Evolutionary conservation across 139 green algal genomes (phyloP).

Genomic region (Microglena sp.): DNA sequence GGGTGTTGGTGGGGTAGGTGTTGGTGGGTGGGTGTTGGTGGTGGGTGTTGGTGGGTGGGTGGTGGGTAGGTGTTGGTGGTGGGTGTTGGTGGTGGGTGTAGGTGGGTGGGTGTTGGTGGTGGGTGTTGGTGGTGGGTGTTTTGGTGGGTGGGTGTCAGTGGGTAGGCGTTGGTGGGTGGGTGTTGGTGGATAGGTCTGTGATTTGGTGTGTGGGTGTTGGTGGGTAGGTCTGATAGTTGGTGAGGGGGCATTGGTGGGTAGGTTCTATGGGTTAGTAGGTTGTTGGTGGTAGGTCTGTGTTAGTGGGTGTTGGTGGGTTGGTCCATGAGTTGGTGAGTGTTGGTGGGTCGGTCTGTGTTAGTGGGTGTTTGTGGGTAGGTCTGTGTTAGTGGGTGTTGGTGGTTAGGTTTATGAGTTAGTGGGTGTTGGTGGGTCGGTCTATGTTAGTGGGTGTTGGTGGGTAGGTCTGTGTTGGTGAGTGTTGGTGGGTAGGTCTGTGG

Average conservation of each 20-base stretch:
- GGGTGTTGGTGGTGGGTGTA: too few relatives aligned
- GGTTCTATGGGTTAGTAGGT: conserved; percentile 21
- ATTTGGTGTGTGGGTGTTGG: not conserved
- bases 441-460: not conserved
- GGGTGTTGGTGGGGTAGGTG: not conserved
- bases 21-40: not conserved
- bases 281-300: conserved; percentile 13
- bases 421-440: not conserved
- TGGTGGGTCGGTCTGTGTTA: not conserved
- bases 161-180: not conserved
- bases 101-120: too few relatives aligned
- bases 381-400: not conserved
- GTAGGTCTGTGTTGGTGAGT: not conserved
- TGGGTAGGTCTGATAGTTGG: not conserved
- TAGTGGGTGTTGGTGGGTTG: conserved; percentile 62
- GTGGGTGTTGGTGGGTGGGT: too few relatives aligned
- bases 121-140: conserved; percentile 47
- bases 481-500: not conserved
- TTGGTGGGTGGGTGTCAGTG: not conserved
- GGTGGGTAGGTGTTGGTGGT: too few relatives aligned
- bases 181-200: not conserved
- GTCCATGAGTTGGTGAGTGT: not conserved
- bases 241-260: not conserved
- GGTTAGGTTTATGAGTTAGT: not conserved
- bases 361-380: not conserved